These are phyloP conservation scores for Juglanconis sp. DNA, from an alignment of 2,329 filamentous ascomycete species.

Conservation along the genomic window DNA sequence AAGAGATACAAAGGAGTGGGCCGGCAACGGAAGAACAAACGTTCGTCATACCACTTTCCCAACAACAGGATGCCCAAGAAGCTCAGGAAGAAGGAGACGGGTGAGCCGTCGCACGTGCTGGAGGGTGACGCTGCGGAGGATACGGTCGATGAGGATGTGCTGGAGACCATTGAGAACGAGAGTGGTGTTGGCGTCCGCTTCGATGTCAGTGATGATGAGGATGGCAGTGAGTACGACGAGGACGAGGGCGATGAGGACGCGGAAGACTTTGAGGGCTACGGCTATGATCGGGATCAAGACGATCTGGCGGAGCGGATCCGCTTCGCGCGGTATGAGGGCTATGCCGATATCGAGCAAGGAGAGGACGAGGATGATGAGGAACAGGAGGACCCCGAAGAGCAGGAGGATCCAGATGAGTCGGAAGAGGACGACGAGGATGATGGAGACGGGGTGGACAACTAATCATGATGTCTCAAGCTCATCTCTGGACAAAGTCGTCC, in stretches of 20 bases:
- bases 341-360: slow-evolving; percentile 19
- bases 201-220: slow-evolving; percentile 18
- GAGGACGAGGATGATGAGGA: slow-evolving; percentile 19
- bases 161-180: slow-evolving; percentile 21
- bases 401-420: slow-evolving; percentile 21
- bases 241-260: slow-evolving; percentile 24
- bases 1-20: slow-evolving; percentile 27
- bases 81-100: background rate
- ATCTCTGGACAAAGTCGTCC: background rate
- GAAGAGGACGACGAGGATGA: slow-evolving; percentile 21
- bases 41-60: slow-evolving; percentile 24
- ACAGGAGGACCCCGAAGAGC: slow-evolving; percentile 22
- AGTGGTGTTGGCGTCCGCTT: slow-evolving; percentile 1
- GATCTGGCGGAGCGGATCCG: slow-evolving; percentile 15
- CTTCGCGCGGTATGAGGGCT: background rate
- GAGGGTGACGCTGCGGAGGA: background rate
- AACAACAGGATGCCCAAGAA: slow-evolving; percentile 4
- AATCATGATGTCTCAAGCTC: background rate
- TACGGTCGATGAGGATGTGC: slow-evolving; percentile 14
- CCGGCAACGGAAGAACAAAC: slow-evolving; percentile 21
- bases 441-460: slow-evolving; percentile 14
- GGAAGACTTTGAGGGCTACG: slow-evolving; percentile 25
- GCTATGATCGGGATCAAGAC: slow-evolving; percentile 25
- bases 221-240: slow-evolving; percentile 28
- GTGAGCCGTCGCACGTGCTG: background rate